A percentile compares a stretch with the other conserved stretches of the same genome.
Conservation (phyloP, 495 filamentous ascomycete species). For the Daldinia childiae region DNA sequence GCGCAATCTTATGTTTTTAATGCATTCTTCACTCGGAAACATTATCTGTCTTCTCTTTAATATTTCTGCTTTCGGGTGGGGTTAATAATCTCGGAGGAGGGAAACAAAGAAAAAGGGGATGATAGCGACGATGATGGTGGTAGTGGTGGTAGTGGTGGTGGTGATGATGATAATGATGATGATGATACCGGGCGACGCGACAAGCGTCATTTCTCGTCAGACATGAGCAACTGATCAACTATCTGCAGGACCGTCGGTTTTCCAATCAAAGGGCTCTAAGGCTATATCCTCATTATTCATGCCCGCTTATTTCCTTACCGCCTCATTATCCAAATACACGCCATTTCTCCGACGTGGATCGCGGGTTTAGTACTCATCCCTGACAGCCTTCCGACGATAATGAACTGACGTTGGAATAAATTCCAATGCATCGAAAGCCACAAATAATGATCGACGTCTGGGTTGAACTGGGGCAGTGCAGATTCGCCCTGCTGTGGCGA, state of each 20-base stretch:
- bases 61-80: conserved; percentile 12
- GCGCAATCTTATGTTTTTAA: conserved; percentile 30
- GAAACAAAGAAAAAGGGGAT: conserved; percentile 19
- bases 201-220: conserved; percentile 36
- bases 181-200: conserved; percentile 11
- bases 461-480: conserved; percentile 40
- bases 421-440: conserved; percentile 33
- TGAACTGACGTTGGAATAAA: conserved; percentile 36
- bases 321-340: conserved; percentile 17
- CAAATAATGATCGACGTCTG: conserved; percentile 34
- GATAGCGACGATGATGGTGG: background rate
- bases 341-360: conserved; percentile 16
- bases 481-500: conserved; percentile 38
- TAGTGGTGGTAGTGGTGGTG: background rate
- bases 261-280: conserved; percentile 15
- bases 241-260: conserved; percentile 22
- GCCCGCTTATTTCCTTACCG: conserved; percentile 16
- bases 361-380: background rate
- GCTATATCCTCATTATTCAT: background rate
- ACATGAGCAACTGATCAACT: conserved; percentile 18
- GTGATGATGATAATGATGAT: background rate
- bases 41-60: background rate
- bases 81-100: conserved; percentile 32
- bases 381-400: background rate
- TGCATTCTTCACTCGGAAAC: conserved; percentile 18